A percentile compares a stretch with the other conserved stretches of the same genome.
These are phyloP conservation scores for Suillus plorans DNA, from an alignment of 768 basidiomycete genomes.

Conservation along the genomic window DNA sequence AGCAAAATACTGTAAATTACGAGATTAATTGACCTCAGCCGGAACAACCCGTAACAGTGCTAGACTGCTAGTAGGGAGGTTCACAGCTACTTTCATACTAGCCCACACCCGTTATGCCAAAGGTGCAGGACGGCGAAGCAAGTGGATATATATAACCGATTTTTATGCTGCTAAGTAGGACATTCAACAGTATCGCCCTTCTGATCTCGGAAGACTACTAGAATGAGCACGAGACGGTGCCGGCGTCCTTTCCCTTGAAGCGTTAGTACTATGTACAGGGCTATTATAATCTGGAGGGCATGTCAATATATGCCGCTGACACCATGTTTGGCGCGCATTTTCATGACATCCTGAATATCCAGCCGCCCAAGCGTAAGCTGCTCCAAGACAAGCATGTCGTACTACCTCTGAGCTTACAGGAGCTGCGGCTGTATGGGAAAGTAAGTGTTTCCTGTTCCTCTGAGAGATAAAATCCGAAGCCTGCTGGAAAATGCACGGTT, in stretches of 20 bases:
- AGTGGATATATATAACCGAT: too few species aligned
- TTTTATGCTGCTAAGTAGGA: too few species aligned
- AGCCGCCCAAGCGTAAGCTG: conserved; percentile 2
- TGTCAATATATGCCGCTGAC: neutral
- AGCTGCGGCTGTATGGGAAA: conserved; percentile 26
- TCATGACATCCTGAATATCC: neutral
- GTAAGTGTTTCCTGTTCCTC: conserved; percentile 23
- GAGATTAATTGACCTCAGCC: neutral
- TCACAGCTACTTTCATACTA: too few species aligned
- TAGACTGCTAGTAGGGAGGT: too few species aligned
- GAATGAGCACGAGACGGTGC: too few species aligned
- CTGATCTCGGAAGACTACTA: too few species aligned
- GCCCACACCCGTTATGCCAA: too few species aligned
- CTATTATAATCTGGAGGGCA: too few species aligned
- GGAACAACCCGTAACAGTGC: neutral
- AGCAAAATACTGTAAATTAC: neutral
- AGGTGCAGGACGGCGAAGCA: too few species aligned
- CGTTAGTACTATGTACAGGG: too few species aligned
- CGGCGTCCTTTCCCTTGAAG: too few species aligned
- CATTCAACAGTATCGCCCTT: too few species aligned
- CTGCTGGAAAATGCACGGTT: conserved; percentile 35
- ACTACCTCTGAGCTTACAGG: conserved; percentile 27
- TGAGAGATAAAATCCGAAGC: conserved; percentile 37
- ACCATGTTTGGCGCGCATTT: neutral
- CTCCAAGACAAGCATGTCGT: conserved; percentile 31